Evolutionary conservation across 2,329 filamentous ascomycete species (phyloP).

Genomic region (Cucurbitaria berberidis): DNA sequence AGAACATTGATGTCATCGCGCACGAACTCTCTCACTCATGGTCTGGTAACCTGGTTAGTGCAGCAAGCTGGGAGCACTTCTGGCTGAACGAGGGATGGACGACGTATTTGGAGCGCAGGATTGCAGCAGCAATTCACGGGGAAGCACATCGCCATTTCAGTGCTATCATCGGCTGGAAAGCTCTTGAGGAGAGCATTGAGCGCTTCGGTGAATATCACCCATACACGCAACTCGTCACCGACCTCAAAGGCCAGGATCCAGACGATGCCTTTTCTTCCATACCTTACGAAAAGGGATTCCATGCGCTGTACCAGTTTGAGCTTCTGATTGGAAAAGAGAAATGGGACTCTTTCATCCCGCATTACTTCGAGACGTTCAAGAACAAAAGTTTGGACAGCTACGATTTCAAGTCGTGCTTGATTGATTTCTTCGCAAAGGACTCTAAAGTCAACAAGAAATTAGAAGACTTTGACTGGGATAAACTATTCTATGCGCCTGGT

Average conservation of each 20-base stretch:
- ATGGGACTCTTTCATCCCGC: conserved; percentile 94
- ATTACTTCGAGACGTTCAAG: conserved; percentile 88
- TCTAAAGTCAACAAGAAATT: conserved; percentile 67
- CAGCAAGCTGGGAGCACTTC: conserved; percentile 82
- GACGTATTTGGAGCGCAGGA: conserved; percentile 88
- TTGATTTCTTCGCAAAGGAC: conserved; percentile 82
- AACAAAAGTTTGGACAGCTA: conserved; percentile 89
- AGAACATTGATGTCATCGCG: conserved; percentile 96
- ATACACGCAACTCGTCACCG: conserved; percentile 89
- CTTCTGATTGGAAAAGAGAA: conserved; percentile 81
- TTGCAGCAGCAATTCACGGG: conserved; percentile 77
- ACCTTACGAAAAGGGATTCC: conserved; percentile 96
- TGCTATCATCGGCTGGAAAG: conserved; percentile 94
- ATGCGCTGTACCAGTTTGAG: conserved; percentile 90
- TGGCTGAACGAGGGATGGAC: conserved; percentile 85
- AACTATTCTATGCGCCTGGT: conserved; percentile 86
- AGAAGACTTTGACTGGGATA: conserved; percentile 83
- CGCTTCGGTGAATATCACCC: conserved; percentile 83
- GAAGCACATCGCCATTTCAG: conserved; percentile 90
- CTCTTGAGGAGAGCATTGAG: conserved; percentile 78
- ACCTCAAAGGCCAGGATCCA: conserved; percentile 88
- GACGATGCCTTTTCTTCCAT: conserved; percentile 94
- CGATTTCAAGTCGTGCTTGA: conserved; percentile 87
- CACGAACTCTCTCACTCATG: conserved; percentile 80
- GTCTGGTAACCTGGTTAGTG: conserved; percentile 86